Base-by-base conservation (phyloP, 2,329 filamentous ascomycete species). In the Aspergillus carbonarius region DNA sequence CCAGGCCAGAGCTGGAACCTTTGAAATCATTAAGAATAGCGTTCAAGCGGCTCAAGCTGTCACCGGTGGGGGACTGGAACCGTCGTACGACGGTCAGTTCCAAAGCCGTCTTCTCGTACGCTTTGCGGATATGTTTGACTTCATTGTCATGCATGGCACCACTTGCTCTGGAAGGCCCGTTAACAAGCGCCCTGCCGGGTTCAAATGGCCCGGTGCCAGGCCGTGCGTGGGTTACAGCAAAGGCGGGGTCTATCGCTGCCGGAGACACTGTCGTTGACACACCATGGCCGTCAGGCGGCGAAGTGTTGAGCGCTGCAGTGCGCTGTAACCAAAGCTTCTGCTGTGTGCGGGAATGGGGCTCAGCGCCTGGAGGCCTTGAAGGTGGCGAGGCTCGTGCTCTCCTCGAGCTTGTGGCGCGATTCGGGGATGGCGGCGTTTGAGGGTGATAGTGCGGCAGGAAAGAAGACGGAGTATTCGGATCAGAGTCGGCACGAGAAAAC, bases 291-390 rank as follows among this genome's bases (percentile, higher is more conserved):
- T 78, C 76, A 4, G 76, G 76, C 17, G 77, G 75, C 5, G 78
- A 79, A 49, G 77, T 78, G 32, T 78, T 78, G 15, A 78, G 66
- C 10, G 76, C 70, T 23, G 77, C 77, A 10, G 77, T 79, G 47
- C 78, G 74, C 59, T 81, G 77, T 42, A 81, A 70, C 75, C 78
- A 80, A 12, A 81, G 72, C 60, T 79, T 79, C 62, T 80, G 78
- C 61, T 81, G 78, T 4, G 78, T 81, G 51, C 78, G 73, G n/a
- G 78, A 80, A 17, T 70, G 72, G 6, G 74, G 70, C 51, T 77
- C 74, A n/a, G 66, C 63, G n/a, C 72, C 72, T 4, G 67, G 67
- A n/a, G 69, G 71, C 12, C 72, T 68, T 7, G 71, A 66, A 17
- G 72, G 71, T 30, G 75, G 71, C 7, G 72, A 74, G 32, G 65